These are phyloP conservation scores for Mrakiaceae sp. DNA, from an alignment of 1,284 basidiomycete genomes.

Conservation along the genomic window DNA sequence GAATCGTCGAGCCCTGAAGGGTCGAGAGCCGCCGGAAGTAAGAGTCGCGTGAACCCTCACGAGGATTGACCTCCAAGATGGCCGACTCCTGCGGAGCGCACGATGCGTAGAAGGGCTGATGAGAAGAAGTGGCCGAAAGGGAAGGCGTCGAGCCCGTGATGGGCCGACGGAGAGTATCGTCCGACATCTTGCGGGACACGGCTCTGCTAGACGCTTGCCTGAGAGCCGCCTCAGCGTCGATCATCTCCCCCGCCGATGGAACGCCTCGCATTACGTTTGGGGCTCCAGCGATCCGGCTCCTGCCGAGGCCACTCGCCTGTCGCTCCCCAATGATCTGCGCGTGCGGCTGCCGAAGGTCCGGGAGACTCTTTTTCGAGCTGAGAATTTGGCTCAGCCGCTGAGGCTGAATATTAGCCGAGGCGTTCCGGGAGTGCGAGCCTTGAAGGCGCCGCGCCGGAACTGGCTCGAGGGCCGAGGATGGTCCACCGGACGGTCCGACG, in stretches of 20 bases:
- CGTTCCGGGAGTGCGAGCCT: slow-evolving; percentile 2
- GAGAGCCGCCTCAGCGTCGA: background rate
- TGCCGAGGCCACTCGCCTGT: background rate
- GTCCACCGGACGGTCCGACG: no score
- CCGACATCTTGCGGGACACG: background rate
- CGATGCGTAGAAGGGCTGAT: no score
- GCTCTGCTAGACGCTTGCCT: background rate
- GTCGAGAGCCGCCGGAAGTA: slow-evolving; percentile 81
- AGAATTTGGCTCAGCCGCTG: slow-evolving; percentile 37
- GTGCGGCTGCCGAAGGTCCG: slow-evolving; percentile 59
- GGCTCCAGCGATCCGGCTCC: background rate
- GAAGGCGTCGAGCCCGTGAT: background rate
- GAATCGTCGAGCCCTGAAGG: slow-evolving; percentile 54
- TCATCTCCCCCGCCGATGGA: background rate
- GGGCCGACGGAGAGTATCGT: slow-evolving; percentile 5
- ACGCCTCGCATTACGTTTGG: background rate
- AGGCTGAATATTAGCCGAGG: slow-evolving; percentile 13
- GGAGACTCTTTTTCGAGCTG: slow-evolving; percentile 68
- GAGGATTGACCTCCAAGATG: no score
- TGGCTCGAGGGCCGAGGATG: no score
- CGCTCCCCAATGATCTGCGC: slow-evolving; percentile 38
- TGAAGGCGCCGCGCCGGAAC: no score
- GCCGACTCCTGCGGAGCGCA: no score
- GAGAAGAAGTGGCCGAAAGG: background rate
- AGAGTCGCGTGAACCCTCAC: slow-evolving; percentile 68